Evolutionary conservation across 2,329 filamentous ascomycete genomes (phyloP), one percentile per base, ranked within the genome.

Genomic region (Chrysosporium queenslandicum): DNA sequence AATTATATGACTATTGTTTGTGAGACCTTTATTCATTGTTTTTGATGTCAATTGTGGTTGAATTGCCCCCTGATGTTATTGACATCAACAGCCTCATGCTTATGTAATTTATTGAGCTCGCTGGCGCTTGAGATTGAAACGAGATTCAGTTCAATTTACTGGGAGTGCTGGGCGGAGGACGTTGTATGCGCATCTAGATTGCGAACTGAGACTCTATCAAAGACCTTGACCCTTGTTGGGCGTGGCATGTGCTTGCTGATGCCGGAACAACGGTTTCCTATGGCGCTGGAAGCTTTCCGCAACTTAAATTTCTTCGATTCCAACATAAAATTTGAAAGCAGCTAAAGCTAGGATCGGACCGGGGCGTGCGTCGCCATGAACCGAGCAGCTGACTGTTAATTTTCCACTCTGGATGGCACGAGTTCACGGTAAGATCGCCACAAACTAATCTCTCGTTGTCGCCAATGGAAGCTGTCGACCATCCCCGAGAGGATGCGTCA

Each of bases 381-480:
- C 16, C 25, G 9, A 41, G 20, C 16, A 32, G 11, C 20, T 42
- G 37, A 25, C 14, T n/a, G 18, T 25, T 41, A 18, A n/a, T 51
- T 45, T 45, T 14, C n/a, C 16, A 14, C 30, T 16, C 25, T n/a
- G 14, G 14, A 25, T n/a, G 39, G 49, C 27, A 51, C 45, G 49
- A n/a, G 30, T 27, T 27, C 27, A n/a, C n/a, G 14, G 27, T 36
- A 37, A 4, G 6, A 45, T 45, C n/a, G 29, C 36, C 29, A 41
- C 29, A 25, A 29, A 18, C 18, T 12, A 40, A 41, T 40, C 29
- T 37, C 18, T 40, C 23, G 25, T 32, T 50, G 42, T 34, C 30
- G 45, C 37, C 46, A 52, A 59, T 58, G 52, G 60, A 57, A 45
- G 59, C 57, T 60, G 55, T 60, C 50, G 59, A 65, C 52, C 59